Evolutionary conservation across 345 rosid species (phyloP).

Genomic region (Euclidium syriacum): DNA sequence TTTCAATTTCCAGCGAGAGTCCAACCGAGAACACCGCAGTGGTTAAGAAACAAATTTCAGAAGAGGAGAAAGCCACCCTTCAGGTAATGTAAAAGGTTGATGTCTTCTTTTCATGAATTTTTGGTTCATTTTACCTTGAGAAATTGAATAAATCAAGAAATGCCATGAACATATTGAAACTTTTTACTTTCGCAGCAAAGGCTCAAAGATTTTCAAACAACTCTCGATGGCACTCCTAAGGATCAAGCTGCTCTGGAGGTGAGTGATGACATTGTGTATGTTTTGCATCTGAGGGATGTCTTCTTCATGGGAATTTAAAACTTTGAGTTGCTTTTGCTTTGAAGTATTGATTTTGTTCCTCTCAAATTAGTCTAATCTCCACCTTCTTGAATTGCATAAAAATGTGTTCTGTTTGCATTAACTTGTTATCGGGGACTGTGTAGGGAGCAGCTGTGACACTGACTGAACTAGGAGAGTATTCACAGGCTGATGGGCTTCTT

Average conservation of each 20-base stretch:
- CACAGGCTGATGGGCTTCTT: constrained; percentile 56
- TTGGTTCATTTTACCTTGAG: not conserved
- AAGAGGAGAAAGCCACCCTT: constrained; percentile 63
- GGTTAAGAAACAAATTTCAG: constrained; percentile 56
- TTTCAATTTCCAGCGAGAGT: constrained; percentile 40
- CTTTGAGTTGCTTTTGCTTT: not conserved
- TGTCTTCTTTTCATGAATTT: not conserved
- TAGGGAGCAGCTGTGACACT: constrained; percentile 92
- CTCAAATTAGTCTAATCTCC: not conserved
- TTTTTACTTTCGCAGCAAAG: constrained; percentile 46
- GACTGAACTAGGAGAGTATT: constrained; percentile 76
- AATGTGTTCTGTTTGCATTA: not conserved
- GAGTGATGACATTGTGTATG: constrained; percentile 31
- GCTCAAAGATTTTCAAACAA: constrained; percentile 70
- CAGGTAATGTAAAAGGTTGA: constrained; percentile 39
- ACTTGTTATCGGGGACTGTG: constrained; percentile 19
- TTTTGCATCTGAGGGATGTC: not conserved
- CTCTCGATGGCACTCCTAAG: constrained; percentile 47
- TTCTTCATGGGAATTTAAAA: constrained; percentile 2
- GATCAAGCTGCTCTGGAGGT: constrained; percentile 83
- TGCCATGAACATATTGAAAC: not conserved
- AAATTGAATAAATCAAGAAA: not conserved
- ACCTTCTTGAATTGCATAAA: not conserved
- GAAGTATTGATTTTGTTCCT: not conserved
- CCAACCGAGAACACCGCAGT: constrained; percentile 45